These are phyloP conservation scores for Alternaria sp. DNA, from an alignment of 2,329 filamentous ascomycete genomes.

Conservation along the genomic window DNA sequence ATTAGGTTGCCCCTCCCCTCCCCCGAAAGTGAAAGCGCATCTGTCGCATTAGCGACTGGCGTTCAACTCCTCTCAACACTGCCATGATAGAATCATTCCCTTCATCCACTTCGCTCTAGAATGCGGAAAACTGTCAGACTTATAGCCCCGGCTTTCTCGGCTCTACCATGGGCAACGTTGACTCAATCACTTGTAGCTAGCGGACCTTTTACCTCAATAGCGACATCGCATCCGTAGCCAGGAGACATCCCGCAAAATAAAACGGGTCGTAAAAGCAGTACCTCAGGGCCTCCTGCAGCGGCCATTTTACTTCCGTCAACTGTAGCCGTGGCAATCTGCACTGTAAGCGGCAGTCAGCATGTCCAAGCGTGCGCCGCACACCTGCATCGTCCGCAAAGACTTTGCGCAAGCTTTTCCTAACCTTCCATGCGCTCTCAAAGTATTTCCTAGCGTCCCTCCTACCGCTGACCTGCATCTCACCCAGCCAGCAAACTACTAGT, in stretches of 20 bases:
- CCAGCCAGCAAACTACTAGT: constrained; percentile 6
- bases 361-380: constrained; percentile 8
- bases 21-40: background rate
- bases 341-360: constrained; percentile 17
- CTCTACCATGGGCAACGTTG: constrained; percentile 1
- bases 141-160: constrained; percentile 5
- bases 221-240: constrained; percentile 10
- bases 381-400: constrained; percentile 10
- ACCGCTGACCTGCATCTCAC: constrained; percentile 3
- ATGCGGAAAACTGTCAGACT: background rate
- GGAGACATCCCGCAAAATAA: background rate
- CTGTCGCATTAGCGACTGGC: background rate
- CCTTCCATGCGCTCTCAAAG: constrained; percentile 1
- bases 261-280: constrained; percentile 2
- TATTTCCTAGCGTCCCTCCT: background rate
- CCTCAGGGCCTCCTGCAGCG: constrained; percentile 6
- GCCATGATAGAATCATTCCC: background rate
- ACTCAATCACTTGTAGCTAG: constrained; percentile 7
- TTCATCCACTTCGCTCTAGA: background rate
- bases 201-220: constrained; percentile 7
- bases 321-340: constrained; percentile 12
- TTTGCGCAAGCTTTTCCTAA: constrained; percentile 2
- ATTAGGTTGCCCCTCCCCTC: background rate
- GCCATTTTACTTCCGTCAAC: constrained; percentile 1
- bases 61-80: background rate